These are phyloP conservation scores for Nicotiana rustica DNA, from an alignment of 305 asterid genomes.

Conservation along the genomic window DNA sequence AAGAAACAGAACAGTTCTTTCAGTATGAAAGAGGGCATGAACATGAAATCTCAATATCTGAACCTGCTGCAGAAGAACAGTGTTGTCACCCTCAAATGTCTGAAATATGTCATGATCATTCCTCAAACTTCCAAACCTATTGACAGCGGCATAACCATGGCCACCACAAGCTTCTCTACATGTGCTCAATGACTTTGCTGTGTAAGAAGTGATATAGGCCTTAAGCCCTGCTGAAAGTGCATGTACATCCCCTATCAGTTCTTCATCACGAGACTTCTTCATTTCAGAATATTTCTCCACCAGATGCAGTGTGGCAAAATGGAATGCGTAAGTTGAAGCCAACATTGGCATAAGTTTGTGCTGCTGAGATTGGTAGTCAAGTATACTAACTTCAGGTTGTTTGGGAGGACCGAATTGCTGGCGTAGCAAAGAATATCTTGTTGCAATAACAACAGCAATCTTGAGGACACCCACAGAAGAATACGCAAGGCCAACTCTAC, in stretches of 20 bases:
- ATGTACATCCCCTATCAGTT: conserved; percentile 84
- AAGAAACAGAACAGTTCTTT: not conserved
- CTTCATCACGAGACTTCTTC: conserved; percentile 82
- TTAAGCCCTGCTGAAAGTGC: conserved; percentile 94
- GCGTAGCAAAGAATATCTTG: conserved; percentile 79
- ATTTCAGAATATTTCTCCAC: conserved; percentile 79
- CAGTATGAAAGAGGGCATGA: conserved; percentile 9
- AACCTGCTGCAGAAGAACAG: conserved; percentile 96
- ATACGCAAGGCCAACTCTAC: conserved; percentile 97
- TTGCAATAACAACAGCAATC: conserved; percentile 77
- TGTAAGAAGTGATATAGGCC: conserved; percentile 89
- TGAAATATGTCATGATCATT: conserved; percentile 98
- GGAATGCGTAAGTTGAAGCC: conserved; percentile 91
- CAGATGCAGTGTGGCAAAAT: conserved; percentile 77
- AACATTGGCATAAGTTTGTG: conserved; percentile 97
- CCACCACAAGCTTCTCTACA: conserved; percentile 99
- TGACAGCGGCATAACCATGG: conserved; percentile 98
- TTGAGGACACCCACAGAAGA: conserved; percentile 90
- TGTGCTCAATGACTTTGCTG: conserved; percentile 80
- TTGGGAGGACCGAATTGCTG: conserved; percentile 99
- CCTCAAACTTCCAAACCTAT: conserved; percentile 92
- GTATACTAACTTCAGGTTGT: conserved; percentile 89
- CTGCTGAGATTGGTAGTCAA: conserved; percentile 97
- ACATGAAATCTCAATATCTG: conserved; percentile 1
- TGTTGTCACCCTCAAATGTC: conserved; percentile 99